Evolutionary conservation across 371 early-diverging fungal genomes (phyloP).

Genomic region (Mortierella sp.): DNA sequence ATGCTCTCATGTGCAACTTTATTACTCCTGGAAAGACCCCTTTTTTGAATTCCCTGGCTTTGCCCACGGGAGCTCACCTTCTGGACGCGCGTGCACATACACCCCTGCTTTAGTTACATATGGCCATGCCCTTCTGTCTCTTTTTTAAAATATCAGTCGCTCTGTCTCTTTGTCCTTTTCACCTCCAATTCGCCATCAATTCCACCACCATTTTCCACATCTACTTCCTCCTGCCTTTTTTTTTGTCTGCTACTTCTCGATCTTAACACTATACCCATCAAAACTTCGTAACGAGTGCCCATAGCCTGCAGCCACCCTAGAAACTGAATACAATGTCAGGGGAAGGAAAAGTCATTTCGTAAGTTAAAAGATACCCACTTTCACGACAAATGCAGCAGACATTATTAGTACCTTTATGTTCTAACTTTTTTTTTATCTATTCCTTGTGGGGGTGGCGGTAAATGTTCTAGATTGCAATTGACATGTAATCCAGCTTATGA

Average conservation of each 20-base stretch:
- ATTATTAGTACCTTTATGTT: background rate
- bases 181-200: no score
- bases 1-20: constrained; percentile 3
- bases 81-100: background rate
- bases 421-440: background rate
- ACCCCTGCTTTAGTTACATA: background rate
- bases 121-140: background rate
- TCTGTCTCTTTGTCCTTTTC: constrained; percentile 2
- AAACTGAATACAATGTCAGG: constrained; percentile 13
- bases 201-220: no score
- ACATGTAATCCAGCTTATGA: constrained; percentile 35
- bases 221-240: no score
- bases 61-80: constrained; percentile 1
- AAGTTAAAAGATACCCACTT: background rate
- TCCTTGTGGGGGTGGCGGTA: no score
- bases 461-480: constrained; percentile 38
- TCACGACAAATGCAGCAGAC: background rate
- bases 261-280: no score
- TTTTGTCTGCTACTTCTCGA: no score
- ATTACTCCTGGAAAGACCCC: constrained; percentile 5
- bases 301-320: background rate
- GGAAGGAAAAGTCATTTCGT: constrained; percentile 32
- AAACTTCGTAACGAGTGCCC: no score
- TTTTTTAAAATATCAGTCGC: background rate
- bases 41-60: background rate